phyloP scores from a whole-genome alignment of 2,329 filamentous ascomycete species.

The Alternaria incomplexa region DNA sequence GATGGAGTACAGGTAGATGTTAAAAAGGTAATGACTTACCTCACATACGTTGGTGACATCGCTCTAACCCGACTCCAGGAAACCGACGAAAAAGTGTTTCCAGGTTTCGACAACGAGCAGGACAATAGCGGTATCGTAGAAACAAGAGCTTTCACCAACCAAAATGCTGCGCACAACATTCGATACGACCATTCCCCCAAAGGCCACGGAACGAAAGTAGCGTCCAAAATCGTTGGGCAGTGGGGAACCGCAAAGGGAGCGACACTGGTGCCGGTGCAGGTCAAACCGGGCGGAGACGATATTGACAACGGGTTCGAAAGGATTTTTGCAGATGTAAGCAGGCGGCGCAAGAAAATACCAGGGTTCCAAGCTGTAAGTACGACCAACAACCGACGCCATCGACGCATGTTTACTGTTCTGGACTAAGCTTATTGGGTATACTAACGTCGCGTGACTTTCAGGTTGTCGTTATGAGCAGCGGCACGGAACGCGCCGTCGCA shows the following conservation, averaged over 20 bases:
- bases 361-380: background rate
- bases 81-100: background rate
- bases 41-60: background rate
- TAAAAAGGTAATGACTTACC: background rate
- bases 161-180: background rate
- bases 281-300: background rate
- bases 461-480: background rate
- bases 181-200: background rate
- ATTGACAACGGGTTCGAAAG: background rate
- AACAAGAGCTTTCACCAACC: background rate
- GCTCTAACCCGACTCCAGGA: background rate
- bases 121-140: background rate
- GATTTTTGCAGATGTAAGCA: background rate
- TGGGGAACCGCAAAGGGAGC: background rate
- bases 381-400: background rate
- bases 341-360: background rate
- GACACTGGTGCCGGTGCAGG: background rate
- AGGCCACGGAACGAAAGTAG: background rate
- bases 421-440: background rate
- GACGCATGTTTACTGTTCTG: background rate
- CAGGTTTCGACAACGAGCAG: background rate
- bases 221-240: background rate
- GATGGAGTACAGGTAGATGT: background rate
- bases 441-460: background rate
- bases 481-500: background rate